Conservation (phyloP, 768 basidiomycete genomes). For the Hysterangium stoloniferum region DNA sequence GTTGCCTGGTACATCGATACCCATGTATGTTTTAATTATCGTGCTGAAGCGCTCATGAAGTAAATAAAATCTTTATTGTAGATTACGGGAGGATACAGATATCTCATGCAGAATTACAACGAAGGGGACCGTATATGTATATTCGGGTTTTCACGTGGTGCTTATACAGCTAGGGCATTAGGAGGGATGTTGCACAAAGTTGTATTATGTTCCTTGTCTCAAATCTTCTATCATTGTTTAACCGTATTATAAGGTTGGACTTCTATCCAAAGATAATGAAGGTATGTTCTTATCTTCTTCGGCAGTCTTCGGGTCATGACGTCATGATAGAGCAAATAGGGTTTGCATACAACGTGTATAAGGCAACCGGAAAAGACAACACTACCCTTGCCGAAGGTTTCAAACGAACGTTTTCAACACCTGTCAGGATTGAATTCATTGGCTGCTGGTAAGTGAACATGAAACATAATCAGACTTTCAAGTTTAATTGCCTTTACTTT, state of each 20-base stretch:
- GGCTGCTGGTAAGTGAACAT: conserved; percentile 57
- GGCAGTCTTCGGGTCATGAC: background rate
- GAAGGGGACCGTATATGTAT: conserved; percentile 67
- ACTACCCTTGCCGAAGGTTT: conserved; percentile 51
- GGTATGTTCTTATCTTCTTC: background rate
- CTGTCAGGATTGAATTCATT: conserved; percentile 69
- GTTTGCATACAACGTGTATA: conserved; percentile 72
- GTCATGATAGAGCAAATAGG: conserved; percentile 43
- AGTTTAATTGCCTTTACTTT: background rate
- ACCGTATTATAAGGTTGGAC: conserved; percentile 44
- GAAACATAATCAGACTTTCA: conserved; percentile 8
- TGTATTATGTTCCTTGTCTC: conserved; percentile 6
- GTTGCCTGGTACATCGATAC: conserved; percentile 66
- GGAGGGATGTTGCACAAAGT: conserved; percentile 72
- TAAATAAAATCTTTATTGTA: background rate
- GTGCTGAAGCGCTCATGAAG: background rate
- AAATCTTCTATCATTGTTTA: too few relatives aligned
- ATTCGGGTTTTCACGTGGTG: conserved; percentile 73
- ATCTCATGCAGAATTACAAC: conserved; percentile 73
- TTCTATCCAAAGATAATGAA: conserved; percentile 59
- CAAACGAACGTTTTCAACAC: conserved; percentile 61
- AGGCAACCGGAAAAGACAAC: conserved; percentile 32
- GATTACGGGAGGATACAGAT: conserved; percentile 64
- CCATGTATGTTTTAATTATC: conserved; percentile 33
- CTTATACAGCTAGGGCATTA: conserved; percentile 60